Base-by-base conservation (phyloP, 2,329 filamentous ascomycete genomes). In the Microsporum ferrugineum region DNA sequence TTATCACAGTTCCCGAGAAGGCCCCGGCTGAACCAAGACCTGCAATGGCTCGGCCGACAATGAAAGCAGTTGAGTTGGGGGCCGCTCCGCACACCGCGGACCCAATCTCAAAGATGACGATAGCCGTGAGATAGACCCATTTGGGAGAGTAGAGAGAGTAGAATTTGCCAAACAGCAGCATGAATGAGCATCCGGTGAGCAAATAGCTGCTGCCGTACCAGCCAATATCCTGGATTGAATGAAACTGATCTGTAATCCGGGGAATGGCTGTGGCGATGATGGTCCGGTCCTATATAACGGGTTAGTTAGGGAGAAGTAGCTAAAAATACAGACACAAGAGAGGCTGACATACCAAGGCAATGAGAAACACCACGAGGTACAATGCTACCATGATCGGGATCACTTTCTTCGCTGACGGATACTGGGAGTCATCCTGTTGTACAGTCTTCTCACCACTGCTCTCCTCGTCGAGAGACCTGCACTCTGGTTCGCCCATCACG, bases 191-290 rank as follows among this genome's bases (percentile, higher is more conserved):
- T 3, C 69, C 72, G 1, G 76, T 76, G n/a, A 79, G 66, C 5
- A 78, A 66, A 63, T 77, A 77, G 2, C 74, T 70, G 49, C 72
- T 75, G 23, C 75, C 75, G 62, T 80, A 79, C 78, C 78, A 80
- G 33, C 76, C 76, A 5, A 80, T 72, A 60, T 79, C 77, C 3
- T 71, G 67, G 43, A 78, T 68, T 3, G 75, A 75, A 53, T 78
- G 69, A 65, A 80, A 80, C 34, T 77, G 68, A 63, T 78, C 72
- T 0, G 77, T 78, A 55, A 80, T 79, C 5, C 68, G 69, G 8
- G 78, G 78, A 34, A 79, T 77, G 2, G 77, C 77, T 1, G 75
- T 78, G 5, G 74, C 72, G 39, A 79, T 73, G 51, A 76, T 76
- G 0, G 74, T 76, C 29, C 74, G 74, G 56, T 73, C 72, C 71